These are phyloP conservation scores for Hypoxylon sp. DNA, from an alignment of 2,329 filamentous ascomycete genomes.

Conservation along the genomic window DNA sequence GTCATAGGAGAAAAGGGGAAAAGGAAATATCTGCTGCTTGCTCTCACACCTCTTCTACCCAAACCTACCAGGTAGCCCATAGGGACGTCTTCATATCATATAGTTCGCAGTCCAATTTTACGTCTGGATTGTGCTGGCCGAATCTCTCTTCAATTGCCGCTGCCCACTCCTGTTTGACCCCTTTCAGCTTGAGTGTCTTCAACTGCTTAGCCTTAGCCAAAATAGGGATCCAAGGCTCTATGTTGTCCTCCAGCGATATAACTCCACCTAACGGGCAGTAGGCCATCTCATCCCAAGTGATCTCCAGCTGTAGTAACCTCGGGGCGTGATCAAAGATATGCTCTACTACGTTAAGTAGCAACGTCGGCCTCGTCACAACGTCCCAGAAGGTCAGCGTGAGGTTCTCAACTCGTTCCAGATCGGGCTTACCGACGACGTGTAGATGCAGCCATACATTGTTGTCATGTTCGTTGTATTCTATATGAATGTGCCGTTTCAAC, in stretches of 20 bases:
- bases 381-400: neutral
- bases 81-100: neutral
- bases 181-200: neutral
- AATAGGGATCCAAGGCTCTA: conserved; percentile 1
- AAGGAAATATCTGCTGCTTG: neutral
- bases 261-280: neutral
- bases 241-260: neutral
- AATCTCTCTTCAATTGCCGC: neutral
- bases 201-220: conserved; percentile 1
- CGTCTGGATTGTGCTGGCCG: neutral
- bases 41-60: neutral
- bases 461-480: neutral
- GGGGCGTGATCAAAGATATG: conserved; percentile 4
- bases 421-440: neutral
- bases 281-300: neutral
- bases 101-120: neutral
- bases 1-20: neutral
- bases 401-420: neutral
- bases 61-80: neutral
- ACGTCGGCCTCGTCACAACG: neutral
- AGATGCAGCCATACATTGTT: neutral
- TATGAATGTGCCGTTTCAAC: neutral
- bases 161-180: neutral
- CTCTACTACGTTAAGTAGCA: neutral
- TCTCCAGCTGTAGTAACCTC: neutral